These are phyloP conservation scores for Xerocomus minutiporus DNA, from an alignment of 1,284 basidiomycete species.

Conservation along the genomic window DNA sequence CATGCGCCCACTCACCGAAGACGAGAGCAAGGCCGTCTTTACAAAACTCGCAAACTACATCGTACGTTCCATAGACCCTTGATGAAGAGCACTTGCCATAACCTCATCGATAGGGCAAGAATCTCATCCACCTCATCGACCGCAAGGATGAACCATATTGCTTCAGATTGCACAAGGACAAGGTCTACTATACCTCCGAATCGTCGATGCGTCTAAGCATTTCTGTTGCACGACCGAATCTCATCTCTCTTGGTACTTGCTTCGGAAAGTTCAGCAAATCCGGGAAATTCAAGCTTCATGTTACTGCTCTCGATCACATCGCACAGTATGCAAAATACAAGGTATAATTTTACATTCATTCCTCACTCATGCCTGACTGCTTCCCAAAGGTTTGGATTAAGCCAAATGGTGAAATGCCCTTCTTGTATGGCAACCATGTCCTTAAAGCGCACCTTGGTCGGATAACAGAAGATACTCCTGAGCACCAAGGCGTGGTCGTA, in stretches of 20 bases:
- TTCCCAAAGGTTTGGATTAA: slow-evolving; percentile 93
- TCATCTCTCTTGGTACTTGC: slow-evolving; percentile 93
- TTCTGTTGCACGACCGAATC: slow-evolving; percentile 88
- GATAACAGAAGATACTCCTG: slow-evolving; percentile 98
- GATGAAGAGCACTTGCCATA: not conserved
- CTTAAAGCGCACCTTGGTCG: slow-evolving; percentile 98
- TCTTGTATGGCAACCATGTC: slow-evolving; percentile 98
- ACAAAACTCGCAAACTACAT: slow-evolving; percentile 91
- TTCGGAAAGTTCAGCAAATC: slow-evolving; percentile 98
- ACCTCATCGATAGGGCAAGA: slow-evolving; percentile 61
- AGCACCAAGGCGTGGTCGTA: slow-evolving; percentile 97
- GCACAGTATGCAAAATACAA: slow-evolving; percentile 99
- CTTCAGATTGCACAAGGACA: slow-evolving; percentile 86
- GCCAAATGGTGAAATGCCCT: slow-evolving; percentile 98
- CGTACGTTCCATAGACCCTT: slow-evolving; percentile 39
- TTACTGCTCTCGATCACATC: slow-evolving; percentile 90
- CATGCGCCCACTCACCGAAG: slow-evolving; percentile 83
- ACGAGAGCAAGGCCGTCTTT: slow-evolving; percentile 84
- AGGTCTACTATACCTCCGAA: slow-evolving; percentile 93
- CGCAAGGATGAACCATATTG: slow-evolving; percentile 83
- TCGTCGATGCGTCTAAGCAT: slow-evolving; percentile 90
- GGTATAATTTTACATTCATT: slow-evolving; percentile 42
- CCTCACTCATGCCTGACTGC: slow-evolving; percentile 3
- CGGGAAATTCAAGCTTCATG: slow-evolving; percentile 96
- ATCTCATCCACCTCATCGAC: slow-evolving; percentile 87